Evolutionary conservation across 371 early-diverging fungal genomes (phyloP).

Genomic region (Zychaea mexicana): DNA sequence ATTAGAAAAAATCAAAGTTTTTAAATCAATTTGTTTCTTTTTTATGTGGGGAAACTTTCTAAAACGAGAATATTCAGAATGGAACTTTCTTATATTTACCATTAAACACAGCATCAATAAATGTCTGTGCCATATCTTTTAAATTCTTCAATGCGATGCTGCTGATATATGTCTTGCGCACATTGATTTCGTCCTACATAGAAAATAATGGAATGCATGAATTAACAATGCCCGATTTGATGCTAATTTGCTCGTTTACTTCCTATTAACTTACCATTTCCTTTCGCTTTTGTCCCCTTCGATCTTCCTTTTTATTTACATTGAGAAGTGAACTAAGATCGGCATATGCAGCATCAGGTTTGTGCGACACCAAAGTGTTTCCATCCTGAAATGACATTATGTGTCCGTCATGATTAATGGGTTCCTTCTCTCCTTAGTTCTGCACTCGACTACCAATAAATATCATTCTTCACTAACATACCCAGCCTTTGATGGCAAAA

Average conservation of each 20-base stretch:
- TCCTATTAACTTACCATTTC: slow-evolving; percentile 15
- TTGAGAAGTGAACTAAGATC: slow-evolving; percentile 46
- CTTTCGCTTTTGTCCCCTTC: slow-evolving; percentile 37
- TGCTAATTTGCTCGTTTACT: too few species aligned
- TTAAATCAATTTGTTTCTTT: not conserved
- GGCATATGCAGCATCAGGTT: slow-evolving; percentile 45
- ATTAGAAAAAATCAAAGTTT: not conserved
- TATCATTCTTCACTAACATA: slow-evolving; percentile 26
- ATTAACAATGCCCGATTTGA: too few species aligned
- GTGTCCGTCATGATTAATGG: not conserved
- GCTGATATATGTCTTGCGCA: slow-evolving; percentile 27
- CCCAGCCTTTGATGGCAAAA: slow-evolving; percentile 47
- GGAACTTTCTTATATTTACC: too few species aligned
- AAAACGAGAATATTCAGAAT: not conserved
- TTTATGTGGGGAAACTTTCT: too few species aligned
- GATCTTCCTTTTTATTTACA: slow-evolving; percentile 38
- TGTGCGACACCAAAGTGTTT: slow-evolving; percentile 33
- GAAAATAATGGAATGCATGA: not conserved
- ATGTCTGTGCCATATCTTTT: slow-evolving; percentile 37
- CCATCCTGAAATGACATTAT: slow-evolving; percentile 36
- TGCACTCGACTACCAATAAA: not conserved
- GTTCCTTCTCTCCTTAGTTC: not conserved
- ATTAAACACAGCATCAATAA: slow-evolving; percentile 66
- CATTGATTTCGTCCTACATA: slow-evolving; percentile 22
- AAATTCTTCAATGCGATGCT: slow-evolving; percentile 23